Percentiles rank a stretch among this genome's conserved stretches.
Conservation (phyloP, 768 basidiomycete genomes). For the Xanthoconium stramineum region DNA sequence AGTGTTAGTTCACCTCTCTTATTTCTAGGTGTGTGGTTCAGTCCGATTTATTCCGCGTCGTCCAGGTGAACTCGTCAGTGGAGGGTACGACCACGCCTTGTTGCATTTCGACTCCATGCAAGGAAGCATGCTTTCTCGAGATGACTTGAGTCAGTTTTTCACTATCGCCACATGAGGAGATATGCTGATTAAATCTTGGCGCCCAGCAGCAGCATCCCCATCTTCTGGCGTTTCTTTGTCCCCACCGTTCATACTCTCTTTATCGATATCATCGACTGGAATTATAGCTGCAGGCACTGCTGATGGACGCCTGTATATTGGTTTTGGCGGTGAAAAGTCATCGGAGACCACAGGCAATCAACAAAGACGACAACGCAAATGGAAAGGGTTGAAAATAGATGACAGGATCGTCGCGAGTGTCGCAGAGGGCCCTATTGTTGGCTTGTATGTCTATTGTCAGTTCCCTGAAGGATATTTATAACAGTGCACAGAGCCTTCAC, state of each 20-base stretch:
- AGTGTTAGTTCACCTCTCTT: not conserved
- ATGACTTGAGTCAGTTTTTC: constrained; percentile 49
- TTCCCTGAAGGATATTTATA: not conserved
- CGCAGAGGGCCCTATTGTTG: constrained; percentile 73
- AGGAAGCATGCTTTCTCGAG: constrained; percentile 53
- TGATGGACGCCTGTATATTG: constrained; percentile 70
- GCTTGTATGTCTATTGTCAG: constrained; percentile 44
- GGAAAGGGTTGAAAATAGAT: constrained; percentile 62
- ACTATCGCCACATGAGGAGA: not conserved
- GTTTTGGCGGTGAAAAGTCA: constrained; percentile 62
- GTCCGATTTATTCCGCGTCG: constrained; percentile 71
- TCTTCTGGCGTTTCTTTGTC: constrained; percentile 56
- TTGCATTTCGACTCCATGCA: constrained; percentile 65
- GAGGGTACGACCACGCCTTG: constrained; percentile 68
- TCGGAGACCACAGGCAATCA: constrained; percentile 22
- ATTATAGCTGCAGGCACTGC: constrained; percentile 70
- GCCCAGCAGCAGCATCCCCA: constrained; percentile 37
- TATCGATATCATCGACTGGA: constrained; percentile 56
- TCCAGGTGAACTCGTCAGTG: constrained; percentile 70
- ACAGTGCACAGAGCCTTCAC: constrained; percentile 45
- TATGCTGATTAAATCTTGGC: not conserved
- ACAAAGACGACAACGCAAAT: constrained; percentile 61
- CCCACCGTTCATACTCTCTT: constrained; percentile 70
- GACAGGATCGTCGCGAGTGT: constrained; percentile 46
- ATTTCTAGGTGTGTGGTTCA: constrained; percentile 61